Evolutionary conservation across 129 eudicot species (phyloP).

Genomic region (Sambucus nigra): DNA sequence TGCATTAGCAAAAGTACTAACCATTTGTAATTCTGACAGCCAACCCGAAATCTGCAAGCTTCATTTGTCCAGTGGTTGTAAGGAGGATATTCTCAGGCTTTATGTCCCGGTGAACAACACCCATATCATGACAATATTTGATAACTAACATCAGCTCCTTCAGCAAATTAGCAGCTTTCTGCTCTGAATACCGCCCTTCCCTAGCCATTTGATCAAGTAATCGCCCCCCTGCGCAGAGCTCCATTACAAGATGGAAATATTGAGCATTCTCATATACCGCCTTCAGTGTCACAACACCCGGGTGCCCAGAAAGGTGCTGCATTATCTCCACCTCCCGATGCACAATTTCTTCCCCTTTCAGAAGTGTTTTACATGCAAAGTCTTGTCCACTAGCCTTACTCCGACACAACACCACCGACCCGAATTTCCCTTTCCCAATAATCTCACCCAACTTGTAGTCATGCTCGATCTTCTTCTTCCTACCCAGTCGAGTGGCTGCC

Average conservation of each 20-base stretch:
- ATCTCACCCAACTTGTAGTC: constrained; percentile 28
- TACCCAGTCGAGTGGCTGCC: constrained; percentile 34
- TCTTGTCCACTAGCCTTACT: constrained; percentile 26
- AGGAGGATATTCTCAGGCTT: constrained; percentile 50
- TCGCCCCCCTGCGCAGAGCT: constrained; percentile 43
- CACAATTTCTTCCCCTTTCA: constrained; percentile 44
- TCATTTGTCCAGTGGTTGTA: constrained; percentile 36
- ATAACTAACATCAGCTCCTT: constrained; percentile 55
- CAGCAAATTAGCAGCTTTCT: constrained; percentile 30
- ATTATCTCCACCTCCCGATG: constrained; percentile 54
- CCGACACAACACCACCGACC: constrained; percentile 39
- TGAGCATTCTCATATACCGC: constrained; percentile 47
- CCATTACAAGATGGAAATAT: constrained; percentile 44
- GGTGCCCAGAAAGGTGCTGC: constrained; percentile 60
- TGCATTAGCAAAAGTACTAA: neutral
- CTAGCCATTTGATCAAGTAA: constrained; percentile 43
- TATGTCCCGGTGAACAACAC: constrained; percentile 50
- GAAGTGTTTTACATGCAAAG: constrained; percentile 43
- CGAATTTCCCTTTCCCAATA: constrained; percentile 51
- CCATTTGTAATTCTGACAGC: constrained; percentile 52
- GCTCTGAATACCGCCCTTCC: constrained; percentile 41
- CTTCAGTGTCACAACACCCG: constrained; percentile 40
- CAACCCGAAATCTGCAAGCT: constrained; percentile 63
- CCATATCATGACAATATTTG: constrained; percentile 61
- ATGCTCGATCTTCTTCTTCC: constrained; percentile 46